These are phyloP conservation scores for Canavalia gladiata DNA, from an alignment of 306 rosid species.

Conservation along the genomic window DNA sequence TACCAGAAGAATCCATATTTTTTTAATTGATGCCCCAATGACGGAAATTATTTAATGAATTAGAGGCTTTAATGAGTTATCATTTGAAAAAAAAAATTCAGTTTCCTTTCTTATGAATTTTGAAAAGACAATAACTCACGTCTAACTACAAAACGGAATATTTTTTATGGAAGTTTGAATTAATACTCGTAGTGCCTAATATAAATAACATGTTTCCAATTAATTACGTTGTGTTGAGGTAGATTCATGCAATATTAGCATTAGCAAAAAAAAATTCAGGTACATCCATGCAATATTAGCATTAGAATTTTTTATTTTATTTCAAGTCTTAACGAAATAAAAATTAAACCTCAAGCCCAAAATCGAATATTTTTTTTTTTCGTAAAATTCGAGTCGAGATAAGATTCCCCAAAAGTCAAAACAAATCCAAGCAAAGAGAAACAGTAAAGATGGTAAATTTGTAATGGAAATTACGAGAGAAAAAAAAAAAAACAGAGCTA, in stretches of 20 bases:
- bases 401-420: conserved; percentile 8
- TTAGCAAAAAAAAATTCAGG: neutral
- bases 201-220: conserved; percentile 23
- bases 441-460: conserved; percentile 30
- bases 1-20: conserved; percentile 41
- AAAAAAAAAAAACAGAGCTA: conserved; percentile 37
- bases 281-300: conserved; percentile 27
- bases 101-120: conserved; percentile 4
- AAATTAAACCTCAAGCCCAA: conserved; percentile 23
- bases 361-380: neutral
- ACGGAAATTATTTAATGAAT: neutral
- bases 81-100: neutral
- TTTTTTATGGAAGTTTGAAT: conserved; percentile 31
- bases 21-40: conserved; percentile 20
- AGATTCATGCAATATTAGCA: conserved; percentile 32
- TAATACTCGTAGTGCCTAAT: conserved; percentile 26
- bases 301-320: conserved; percentile 23
- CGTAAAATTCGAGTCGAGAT: neutral
- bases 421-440: conserved; percentile 38
- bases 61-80: conserved; percentile 39
- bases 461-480: conserved; percentile 6
- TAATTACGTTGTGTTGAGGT: conserved; percentile 3
- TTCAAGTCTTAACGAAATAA: conserved; percentile 32
- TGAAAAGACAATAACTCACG: conserved; percentile 19
- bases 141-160: conserved; percentile 21